A percentile compares a stretch with the other conserved stretches of the same genome.
These are phyloP conservation scores for Tothia fuscella DNA, from an alignment of 2,329 filamentous ascomycete species.

Conservation along the genomic window DNA sequence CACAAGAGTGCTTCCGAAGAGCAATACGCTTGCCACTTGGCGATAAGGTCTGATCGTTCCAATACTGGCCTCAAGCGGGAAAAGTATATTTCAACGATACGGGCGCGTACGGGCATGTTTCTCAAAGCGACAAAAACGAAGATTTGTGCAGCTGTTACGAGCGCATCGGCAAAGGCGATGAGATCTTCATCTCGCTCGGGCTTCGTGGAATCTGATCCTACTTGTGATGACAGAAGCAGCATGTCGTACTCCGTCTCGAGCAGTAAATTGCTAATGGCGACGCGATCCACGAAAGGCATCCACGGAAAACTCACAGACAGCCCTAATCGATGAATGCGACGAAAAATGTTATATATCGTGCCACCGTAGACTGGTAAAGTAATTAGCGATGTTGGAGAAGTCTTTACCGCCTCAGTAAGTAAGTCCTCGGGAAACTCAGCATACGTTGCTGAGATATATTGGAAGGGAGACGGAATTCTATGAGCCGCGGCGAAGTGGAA, in stretches of 20 bases:
- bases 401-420: not conserved
- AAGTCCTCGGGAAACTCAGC: not conserved
- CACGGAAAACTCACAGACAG: not conserved
- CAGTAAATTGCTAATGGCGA: not conserved
- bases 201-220: not conserved
- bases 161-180: not conserved
- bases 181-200: not conserved
- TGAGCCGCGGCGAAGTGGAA: conserved; percentile 1
- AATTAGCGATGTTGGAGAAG: not conserved
- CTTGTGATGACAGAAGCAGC: not conserved
- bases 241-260: conserved; percentile 1
- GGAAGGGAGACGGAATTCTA: not conserved
- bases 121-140: not conserved
- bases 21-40: not conserved
- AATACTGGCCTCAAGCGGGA: not conserved
- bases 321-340: not conserved
- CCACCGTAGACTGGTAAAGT: not conserved
- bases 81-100: not conserved
- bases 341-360: not conserved
- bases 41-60: not conserved
- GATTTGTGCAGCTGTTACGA: not conserved
- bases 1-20: not conserved
- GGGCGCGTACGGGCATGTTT: not conserved
- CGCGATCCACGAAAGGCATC: not conserved
- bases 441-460: not conserved